These are phyloP conservation scores for Sanguinoderma infundibulare DNA, from an alignment of 1,284 basidiomycete species.

Conservation along the genomic window DNA sequence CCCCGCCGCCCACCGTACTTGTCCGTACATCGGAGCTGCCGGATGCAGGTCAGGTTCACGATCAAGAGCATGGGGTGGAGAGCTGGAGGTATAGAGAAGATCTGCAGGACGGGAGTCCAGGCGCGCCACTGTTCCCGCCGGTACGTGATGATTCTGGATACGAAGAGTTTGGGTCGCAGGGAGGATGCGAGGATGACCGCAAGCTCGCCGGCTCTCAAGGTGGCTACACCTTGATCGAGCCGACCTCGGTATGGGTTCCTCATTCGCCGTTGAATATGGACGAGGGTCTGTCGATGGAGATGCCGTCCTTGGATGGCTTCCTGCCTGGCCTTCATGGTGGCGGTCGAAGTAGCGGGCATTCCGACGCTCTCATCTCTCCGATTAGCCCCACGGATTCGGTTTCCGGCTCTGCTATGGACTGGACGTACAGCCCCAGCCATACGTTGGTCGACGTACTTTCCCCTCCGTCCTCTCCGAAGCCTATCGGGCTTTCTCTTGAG, in stretches of 20 bases:
- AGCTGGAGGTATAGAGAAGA: slow-evolving; percentile 25
- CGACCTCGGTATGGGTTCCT: slow-evolving; percentile 25
- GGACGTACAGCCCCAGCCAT: slow-evolving; percentile 17
- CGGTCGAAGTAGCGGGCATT: slow-evolving; percentile 4
- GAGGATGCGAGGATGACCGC: slow-evolving; percentile 6
- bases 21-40: slow-evolving; percentile 26
- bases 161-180: slow-evolving; percentile 23
- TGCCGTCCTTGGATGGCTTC: slow-evolving; percentile 1
- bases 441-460: slow-evolving; percentile 16
- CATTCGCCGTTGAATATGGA: slow-evolving; percentile 27
- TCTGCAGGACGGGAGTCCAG: slow-evolving; percentile 6
- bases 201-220: slow-evolving; percentile 13
- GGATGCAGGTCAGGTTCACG: background rate
- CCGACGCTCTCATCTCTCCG: slow-evolving; percentile 6
- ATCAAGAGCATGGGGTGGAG: slow-evolving; percentile 11
- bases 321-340: background rate
- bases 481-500: too few relatives aligned
- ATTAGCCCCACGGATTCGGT: background rate
- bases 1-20: slow-evolving; percentile 28
- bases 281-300: slow-evolving; percentile 14
- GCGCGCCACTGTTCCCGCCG: slow-evolving; percentile 20
- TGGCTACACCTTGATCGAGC: slow-evolving; percentile 23
- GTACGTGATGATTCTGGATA: slow-evolving; percentile 31
- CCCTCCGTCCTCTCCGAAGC: too few relatives aligned
- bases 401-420: slow-evolving; percentile 16